phyloP scores from a whole-genome alignment of 2,329 filamentous ascomycete genomes.

The Stemphylium beticola region DNA sequence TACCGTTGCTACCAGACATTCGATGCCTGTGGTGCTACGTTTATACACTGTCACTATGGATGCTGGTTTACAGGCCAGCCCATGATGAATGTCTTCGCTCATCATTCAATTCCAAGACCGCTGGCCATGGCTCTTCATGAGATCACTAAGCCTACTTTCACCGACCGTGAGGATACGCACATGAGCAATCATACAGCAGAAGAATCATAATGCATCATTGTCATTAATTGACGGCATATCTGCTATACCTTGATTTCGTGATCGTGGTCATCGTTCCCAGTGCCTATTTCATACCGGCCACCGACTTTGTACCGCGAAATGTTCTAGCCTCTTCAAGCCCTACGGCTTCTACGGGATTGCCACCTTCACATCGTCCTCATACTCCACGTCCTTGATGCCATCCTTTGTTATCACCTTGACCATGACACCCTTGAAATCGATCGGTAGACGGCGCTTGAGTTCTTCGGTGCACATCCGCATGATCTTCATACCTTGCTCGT shows the following conservation, averaged over 20 bases:
- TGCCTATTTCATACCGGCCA: constrained; percentile 8
- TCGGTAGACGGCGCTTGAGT: constrained; percentile 92
- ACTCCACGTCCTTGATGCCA: constrained; percentile 83
- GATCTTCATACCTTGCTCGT: constrained; percentile 89
- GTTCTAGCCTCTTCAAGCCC: background rate
- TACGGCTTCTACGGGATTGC: constrained; percentile 59
- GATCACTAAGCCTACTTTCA: background rate
- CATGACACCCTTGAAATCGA: constrained; percentile 96
- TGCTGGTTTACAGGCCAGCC: too few relatives aligned
- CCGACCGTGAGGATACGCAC: background rate
- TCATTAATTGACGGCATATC: constrained; percentile 10
- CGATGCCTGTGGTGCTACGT: background rate
- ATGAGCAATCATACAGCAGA: background rate
- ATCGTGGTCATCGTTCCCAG: constrained; percentile 3
- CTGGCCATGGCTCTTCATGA: background rate
- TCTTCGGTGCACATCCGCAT: constrained; percentile 95
- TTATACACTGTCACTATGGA: background rate
- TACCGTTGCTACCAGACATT: background rate
- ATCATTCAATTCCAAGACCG: background rate
- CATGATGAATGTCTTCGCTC: background rate
- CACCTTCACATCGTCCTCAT: constrained; percentile 79
- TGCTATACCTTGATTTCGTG: constrained; percentile 6
- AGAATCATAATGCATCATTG: constrained; percentile 3
- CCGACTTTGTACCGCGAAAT: constrained; percentile 2
- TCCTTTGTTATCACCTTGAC: constrained; percentile 97